A percentile compares a stretch with the other conserved stretches of the same genome.
These are phyloP conservation scores for Escallonia rubra DNA, from an alignment of 129 eudicot genomes.

Conservation along the genomic window DNA sequence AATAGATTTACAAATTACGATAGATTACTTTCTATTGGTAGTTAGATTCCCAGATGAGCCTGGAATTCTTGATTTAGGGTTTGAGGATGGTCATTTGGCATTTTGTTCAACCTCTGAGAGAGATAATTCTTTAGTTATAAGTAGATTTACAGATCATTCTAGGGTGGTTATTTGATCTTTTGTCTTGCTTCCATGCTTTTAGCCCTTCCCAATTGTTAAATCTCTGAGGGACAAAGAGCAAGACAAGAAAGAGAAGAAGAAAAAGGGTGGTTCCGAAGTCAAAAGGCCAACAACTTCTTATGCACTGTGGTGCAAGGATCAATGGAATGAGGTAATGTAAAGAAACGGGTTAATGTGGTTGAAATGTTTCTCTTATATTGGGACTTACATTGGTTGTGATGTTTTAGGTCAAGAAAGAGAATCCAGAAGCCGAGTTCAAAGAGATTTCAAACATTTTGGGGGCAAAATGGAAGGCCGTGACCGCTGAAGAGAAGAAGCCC, in stretches of 20 bases:
- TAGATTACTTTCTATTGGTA: too few relatives aligned
- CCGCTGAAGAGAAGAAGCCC: constrained; percentile 92
- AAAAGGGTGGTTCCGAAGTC: constrained; percentile 41
- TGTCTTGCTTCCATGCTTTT: neutral
- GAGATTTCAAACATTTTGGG: constrained; percentile 70
- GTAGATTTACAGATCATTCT: neutral
- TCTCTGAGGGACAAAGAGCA: constrained; percentile 59
- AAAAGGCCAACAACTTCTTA: constrained; percentile 85
- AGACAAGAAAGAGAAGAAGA: constrained; percentile 61
- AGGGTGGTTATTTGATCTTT: neutral
- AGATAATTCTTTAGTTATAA: too few relatives aligned
- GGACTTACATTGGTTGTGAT: neutral
- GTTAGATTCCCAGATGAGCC: neutral
- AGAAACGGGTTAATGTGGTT: neutral
- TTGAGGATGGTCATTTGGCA: neutral
- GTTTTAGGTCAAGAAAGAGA: constrained; percentile 66
- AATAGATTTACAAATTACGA: too few relatives aligned
- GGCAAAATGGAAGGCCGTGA: constrained; percentile 71
- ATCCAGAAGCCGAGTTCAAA: constrained; percentile 81
- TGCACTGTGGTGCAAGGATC: constrained; percentile 83
- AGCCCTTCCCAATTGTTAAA: constrained; percentile 61
- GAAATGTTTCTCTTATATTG: neutral
- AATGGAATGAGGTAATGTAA: constrained; percentile 68
- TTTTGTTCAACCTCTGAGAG: neutral
- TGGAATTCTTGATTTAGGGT: neutral